Evolutionary conservation across 176 grass and related monocot genomes (phyloP).

Genomic region (Triticum dicoccoides): DNA sequence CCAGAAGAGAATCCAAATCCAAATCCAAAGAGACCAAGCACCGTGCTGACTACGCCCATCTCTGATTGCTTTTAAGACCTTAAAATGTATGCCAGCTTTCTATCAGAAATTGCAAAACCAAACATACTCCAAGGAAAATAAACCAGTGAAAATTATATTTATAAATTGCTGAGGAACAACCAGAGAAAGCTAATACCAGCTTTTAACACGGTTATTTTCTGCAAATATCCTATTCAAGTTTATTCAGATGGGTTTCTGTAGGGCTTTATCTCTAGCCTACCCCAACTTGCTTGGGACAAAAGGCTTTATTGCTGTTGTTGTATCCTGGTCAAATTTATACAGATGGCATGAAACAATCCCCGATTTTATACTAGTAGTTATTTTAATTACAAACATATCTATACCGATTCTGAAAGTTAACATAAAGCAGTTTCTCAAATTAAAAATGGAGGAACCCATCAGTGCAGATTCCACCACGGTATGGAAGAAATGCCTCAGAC

Average conservation of each 20-base stretch:
- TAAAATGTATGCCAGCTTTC: slow-evolving; percentile 18
- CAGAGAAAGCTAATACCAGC: background rate
- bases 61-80: slow-evolving; percentile 33
- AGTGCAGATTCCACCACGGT: background rate
- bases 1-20: slow-evolving; percentile 72
- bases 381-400: background rate
- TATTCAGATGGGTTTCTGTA: background rate
- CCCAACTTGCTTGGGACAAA: no score
- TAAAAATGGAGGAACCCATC: slow-evolving; percentile 11
- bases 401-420: background rate
- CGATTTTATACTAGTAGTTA: background rate
- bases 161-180: slow-evolving; percentile 14
- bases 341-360: background rate
- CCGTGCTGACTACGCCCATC: slow-evolving; percentile 78
- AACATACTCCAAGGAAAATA: background rate
- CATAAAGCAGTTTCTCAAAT: slow-evolving; percentile 4
- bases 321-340: slow-evolving; percentile 12
- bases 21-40: slow-evolving; percentile 82
- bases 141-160: background rate
- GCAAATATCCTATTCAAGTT: slow-evolving; percentile 21
- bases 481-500: slow-evolving; percentile 12
- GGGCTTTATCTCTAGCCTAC: no score
- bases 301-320: no score
- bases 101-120: slow-evolving; percentile 6
- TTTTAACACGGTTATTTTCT: background rate